Percentiles rank a stretch among this genome's conserved stretches.
phyloP scores from a whole-genome alignment of 345 rosid genomes.

The Linum tenue region DNA sequence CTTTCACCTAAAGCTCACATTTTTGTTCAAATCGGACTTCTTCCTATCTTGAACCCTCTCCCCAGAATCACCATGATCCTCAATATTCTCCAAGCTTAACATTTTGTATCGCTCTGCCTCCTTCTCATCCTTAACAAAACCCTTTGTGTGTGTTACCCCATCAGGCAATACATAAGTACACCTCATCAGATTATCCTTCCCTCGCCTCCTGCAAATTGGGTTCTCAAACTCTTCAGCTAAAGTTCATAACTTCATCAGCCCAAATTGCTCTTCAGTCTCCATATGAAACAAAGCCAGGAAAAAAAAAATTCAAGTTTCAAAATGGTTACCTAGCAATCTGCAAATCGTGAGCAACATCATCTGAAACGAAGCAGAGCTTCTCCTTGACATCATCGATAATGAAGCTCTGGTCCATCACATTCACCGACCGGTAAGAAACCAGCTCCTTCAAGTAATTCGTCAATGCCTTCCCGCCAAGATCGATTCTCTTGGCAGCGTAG shows the following conservation, averaged over 20 bases:
- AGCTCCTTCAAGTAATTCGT: slow-evolving; percentile 85
- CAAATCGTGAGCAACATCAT: slow-evolving; percentile 61
- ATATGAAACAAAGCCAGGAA: too few species aligned
- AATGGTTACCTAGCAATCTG: slow-evolving; percentile 38
- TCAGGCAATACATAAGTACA: slow-evolving; percentile 84
- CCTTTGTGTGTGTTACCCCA: slow-evolving; percentile 67
- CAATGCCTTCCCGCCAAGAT: slow-evolving; percentile 86
- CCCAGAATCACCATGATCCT: slow-evolving; percentile 22
- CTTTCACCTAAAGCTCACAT: slow-evolving; percentile 25
- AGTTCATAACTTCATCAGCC: not conserved
- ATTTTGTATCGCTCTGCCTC: slow-evolving; percentile 36
- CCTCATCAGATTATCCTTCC: slow-evolving; percentile 45
- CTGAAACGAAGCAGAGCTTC: slow-evolving; percentile 87
- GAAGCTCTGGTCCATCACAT: slow-evolving; percentile 81
- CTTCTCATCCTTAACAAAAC: slow-evolving; percentile 66
- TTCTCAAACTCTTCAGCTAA: not conserved
- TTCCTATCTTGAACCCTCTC: slow-evolving; percentile 39
- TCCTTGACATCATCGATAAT: slow-evolving; percentile 88
- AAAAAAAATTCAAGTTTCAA: not conserved
- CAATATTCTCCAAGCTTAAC: slow-evolving; percentile 7
- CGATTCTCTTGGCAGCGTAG: slow-evolving; percentile 69
- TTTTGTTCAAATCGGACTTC: slow-evolving; percentile 56
- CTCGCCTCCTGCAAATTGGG: slow-evolving; percentile 36
- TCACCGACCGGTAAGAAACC: slow-evolving; percentile 66
- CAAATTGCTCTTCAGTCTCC: not conserved